Evolutionary conservation across 768 basidiomycete genomes (phyloP).

Genomic region (Trametes cingulata): DNA sequence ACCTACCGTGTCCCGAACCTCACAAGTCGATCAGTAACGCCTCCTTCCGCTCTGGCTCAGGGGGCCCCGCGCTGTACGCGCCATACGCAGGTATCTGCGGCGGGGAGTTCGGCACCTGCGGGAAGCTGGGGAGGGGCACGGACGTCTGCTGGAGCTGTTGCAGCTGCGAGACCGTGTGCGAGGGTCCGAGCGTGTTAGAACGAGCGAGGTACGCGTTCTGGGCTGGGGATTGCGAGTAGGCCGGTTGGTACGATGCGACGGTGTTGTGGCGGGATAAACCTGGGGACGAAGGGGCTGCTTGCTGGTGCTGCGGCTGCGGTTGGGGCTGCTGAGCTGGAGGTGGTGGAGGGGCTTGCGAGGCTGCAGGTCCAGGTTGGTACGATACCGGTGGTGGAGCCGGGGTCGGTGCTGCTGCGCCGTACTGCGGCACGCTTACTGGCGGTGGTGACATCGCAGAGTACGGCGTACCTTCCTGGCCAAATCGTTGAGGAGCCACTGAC

Average conservation of each 20-base stretch:
- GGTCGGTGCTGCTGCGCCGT: slow-evolving; percentile 11
- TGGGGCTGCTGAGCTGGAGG: slow-evolving; percentile 24
- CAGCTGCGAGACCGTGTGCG: slow-evolving; percentile 32
- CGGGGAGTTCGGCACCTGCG: slow-evolving; percentile 57
- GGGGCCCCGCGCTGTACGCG: slow-evolving; percentile 49
- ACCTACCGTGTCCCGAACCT: not conserved
- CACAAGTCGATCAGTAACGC: slow-evolving; percentile 49
- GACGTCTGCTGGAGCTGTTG: slow-evolving; percentile 29
- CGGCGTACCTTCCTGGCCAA: slow-evolving; percentile 2
- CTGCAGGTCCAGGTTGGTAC: slow-evolving; percentile 17
- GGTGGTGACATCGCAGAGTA: slow-evolving; percentile 15
- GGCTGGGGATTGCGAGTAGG: slow-evolving; percentile 25
- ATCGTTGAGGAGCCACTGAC: not conserved
- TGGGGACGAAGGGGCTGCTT: slow-evolving; percentile 16
- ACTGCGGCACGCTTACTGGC: slow-evolving; percentile 19
- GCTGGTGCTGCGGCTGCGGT: slow-evolving; percentile 29
- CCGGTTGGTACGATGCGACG: slow-evolving; percentile 25
- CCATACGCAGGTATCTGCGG: slow-evolving; percentile 50
- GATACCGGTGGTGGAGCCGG: slow-evolving; percentile 16
- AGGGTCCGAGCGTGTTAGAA: slow-evolving; percentile 30
- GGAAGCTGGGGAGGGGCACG: slow-evolving; percentile 59
- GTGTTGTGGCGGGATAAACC: slow-evolving; percentile 29
- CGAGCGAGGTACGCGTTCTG: slow-evolving; percentile 27
- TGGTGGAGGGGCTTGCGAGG: slow-evolving; percentile 24
- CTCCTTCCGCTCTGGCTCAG: slow-evolving; percentile 67